Conservation (phyloP, 2,329 filamentous ascomycete genomes). For the Aspergillus luchuensis region DNA sequence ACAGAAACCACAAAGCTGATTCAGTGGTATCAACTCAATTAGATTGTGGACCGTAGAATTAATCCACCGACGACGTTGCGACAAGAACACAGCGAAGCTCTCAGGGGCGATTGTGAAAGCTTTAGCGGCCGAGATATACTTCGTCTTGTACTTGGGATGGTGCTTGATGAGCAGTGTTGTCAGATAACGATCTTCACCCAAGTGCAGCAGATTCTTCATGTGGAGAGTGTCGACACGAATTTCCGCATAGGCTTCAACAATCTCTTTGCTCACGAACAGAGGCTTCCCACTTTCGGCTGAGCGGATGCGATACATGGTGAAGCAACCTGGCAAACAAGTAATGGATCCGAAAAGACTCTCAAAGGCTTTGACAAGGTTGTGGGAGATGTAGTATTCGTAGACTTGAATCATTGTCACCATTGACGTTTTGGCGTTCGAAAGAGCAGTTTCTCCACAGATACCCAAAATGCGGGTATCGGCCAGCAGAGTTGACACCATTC, state of each 20-base stretch:
- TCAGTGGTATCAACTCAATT: conserved; percentile 88
- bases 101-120: conserved; percentile 98
- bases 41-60: conserved; percentile 99
- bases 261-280: conserved; percentile 89
- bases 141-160: conserved; percentile 95
- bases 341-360: conserved; percentile 96
- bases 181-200: conserved; percentile 96
- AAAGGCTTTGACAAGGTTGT: conserved; percentile 95
- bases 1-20: conserved; percentile 97
- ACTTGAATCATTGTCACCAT: conserved; percentile 99
- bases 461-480: conserved; percentile 92
- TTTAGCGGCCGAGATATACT: conserved; percentile 89
- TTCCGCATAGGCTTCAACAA: conserved; percentile 83
- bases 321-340: conserved; percentile 97
- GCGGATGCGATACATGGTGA: conserved; percentile 97
- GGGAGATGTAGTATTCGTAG: conserved; percentile 99
- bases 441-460: conserved; percentile 88
- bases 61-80: conserved; percentile 98
- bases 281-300: conserved; percentile 94
- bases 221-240: conserved; percentile 97
- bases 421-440: conserved; percentile 90
- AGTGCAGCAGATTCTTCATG: conserved; percentile 96
- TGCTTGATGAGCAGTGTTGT: conserved; percentile 92
- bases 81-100: conserved; percentile 91
- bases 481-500: conserved; percentile 88